Evolutionary conservation across 2,329 filamentous ascomycete genomes (phyloP).

Genomic region (Setomelanomma holmii): DNA sequence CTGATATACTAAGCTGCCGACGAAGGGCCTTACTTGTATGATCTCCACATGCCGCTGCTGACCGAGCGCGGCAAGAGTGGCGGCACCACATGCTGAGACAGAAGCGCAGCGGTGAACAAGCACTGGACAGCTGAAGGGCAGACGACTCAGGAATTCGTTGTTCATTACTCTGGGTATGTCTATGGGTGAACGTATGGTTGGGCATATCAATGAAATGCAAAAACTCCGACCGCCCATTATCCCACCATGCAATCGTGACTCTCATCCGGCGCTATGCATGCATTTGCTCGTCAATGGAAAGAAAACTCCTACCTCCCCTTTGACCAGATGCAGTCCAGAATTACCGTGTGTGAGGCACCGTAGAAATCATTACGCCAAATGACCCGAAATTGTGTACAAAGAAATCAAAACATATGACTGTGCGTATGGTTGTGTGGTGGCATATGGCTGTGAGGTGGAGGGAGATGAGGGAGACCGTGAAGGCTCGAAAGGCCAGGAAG

Average conservation of each 20-base stretch:
- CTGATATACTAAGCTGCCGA: slow-evolving; percentile 2
- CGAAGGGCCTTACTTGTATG: neutral
- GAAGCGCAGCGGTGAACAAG: too few relatives aligned
- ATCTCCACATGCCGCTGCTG: slow-evolving; percentile 5
- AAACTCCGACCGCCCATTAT: slow-evolving; percentile 3
- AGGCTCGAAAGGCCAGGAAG: too few relatives aligned
- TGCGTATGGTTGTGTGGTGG: neutral
- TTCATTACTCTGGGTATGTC: neutral
- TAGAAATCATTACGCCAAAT: too few relatives aligned
- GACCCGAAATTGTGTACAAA: too few relatives aligned
- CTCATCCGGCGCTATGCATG: slow-evolving; percentile 6
- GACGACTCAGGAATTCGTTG: neutral
- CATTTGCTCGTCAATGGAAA: neutral
- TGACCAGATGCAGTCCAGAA: too few relatives aligned
- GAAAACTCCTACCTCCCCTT: slow-evolving; percentile 1
- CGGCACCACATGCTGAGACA: neutral
- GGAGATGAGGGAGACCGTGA: neutral
- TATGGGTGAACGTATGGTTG: neutral
- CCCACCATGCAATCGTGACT: slow-evolving; percentile 1
- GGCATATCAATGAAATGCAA: neutral
- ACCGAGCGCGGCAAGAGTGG: neutral
- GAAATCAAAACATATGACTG: slow-evolving; percentile 17
- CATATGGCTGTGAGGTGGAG: slow-evolving; percentile 8
- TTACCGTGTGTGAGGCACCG: too few relatives aligned
- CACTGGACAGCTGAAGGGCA: too few relatives aligned